Percentiles rank a stretch among this genome's conserved stretches.
Evolutionary conservation across 2,329 filamentous ascomycete genomes (phyloP).

Genomic region (Biscogniauxia sp.): DNA sequence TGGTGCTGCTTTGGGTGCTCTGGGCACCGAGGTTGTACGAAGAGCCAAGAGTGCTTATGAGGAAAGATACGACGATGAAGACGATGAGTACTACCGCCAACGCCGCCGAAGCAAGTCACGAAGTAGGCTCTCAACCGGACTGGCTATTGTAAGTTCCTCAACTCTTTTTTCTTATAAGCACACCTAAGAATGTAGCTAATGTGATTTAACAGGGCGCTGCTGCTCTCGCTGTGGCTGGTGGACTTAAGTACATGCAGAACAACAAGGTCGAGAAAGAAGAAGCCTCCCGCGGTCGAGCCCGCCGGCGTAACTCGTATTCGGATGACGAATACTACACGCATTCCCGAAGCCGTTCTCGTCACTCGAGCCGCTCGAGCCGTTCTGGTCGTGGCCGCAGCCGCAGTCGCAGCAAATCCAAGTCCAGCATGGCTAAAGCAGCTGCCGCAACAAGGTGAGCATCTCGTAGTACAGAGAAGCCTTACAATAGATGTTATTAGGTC

Average conservation of each 20-base stretch:
- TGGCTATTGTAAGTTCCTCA: conserved; percentile 52
- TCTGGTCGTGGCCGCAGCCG: conserved; percentile 43
- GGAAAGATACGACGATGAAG: conserved; percentile 42
- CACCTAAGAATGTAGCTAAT: not conserved
- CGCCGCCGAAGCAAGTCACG: conserved; percentile 37
- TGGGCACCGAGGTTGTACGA: conserved; percentile 60
- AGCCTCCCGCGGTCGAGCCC: conserved; percentile 53
- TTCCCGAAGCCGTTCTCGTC: conserved; percentile 44
- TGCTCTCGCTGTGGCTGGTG: conserved; percentile 62
- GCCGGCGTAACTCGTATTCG: conserved; percentile 43
- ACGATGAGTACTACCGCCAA: conserved; percentile 37
- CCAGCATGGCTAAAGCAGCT: conserved; percentile 52
- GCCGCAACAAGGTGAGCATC: conserved; percentile 47
- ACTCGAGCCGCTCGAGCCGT: conserved; percentile 37
- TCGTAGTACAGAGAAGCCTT: not conserved
- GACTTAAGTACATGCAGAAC: conserved; percentile 61
- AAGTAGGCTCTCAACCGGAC: conserved; percentile 55
- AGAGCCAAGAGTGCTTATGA: conserved; percentile 61
- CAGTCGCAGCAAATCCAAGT: conserved; percentile 37
- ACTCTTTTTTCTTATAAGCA: not conserved
- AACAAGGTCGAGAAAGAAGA: conserved; percentile 61
- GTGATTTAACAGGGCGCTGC: conserved; percentile 42
- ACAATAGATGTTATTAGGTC: not conserved
- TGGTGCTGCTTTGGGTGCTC: conserved; percentile 60
- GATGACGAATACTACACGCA: conserved; percentile 37